These are phyloP conservation scores for Eremothecium sinecaudum DNA, from an alignment of 1,139 yeast species.

Conservation along the genomic window DNA sequence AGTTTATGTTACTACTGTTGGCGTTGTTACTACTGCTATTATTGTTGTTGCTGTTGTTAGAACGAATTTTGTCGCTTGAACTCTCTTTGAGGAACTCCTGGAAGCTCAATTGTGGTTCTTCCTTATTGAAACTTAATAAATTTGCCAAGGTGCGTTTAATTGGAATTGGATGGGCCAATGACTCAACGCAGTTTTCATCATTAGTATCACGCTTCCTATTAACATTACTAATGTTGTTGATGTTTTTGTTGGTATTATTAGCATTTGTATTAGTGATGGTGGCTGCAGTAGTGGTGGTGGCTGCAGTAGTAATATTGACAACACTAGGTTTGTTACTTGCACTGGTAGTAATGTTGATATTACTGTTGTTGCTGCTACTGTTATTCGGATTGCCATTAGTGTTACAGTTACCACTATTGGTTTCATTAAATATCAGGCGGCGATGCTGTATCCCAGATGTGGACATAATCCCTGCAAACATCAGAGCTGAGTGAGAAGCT, in stretches of 20 bases:
- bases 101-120: constrained; percentile 5
- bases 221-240: background rate
- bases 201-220: constrained; percentile 2
- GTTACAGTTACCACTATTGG: background rate
- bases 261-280: background rate
- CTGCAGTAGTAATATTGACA: background rate
- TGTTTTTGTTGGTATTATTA: background rate
- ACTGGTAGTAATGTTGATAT: background rate
- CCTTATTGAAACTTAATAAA: constrained; percentile 4
- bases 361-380: background rate
- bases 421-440: constrained; percentile 5
- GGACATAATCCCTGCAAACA: constrained; percentile 4
- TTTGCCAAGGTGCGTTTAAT: constrained; percentile 4
- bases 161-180: constrained; percentile 4
- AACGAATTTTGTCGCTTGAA: constrained; percentile 1
- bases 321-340: background rate
- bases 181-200: constrained; percentile 3
- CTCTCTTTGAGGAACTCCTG: constrained; percentile 9
- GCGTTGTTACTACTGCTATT: constrained; percentile 1
- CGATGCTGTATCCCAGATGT: constrained; percentile 3
- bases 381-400: constrained; percentile 2
- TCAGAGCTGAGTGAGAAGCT: constrained; percentile 3
- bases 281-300: background rate
- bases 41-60: constrained; percentile 3
- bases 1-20: background rate